phyloP scores from a whole-genome alignment of 2,329 filamentous ascomycete species.

The Claviceps monticola region DNA sequence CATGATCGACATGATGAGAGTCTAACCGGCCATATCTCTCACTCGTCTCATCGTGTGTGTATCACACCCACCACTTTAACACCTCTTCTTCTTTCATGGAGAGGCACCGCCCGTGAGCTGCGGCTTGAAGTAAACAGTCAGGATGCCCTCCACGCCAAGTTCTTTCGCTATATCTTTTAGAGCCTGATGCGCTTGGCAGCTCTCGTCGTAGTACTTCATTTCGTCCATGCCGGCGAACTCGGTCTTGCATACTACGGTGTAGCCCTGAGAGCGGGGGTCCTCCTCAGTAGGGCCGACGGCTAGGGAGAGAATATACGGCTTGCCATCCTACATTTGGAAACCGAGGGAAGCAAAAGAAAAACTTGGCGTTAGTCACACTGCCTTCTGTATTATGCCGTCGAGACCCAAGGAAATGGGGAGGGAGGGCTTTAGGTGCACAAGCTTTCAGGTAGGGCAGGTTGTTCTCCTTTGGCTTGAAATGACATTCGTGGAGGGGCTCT shows the following conservation, averaged over 20 bases:
- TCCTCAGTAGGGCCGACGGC: constrained; percentile 38
- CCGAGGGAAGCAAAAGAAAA: not conserved
- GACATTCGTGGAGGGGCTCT: not conserved
- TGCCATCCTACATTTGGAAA: constrained; percentile 40
- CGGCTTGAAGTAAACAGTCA: constrained; percentile 29
- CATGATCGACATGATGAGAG: not conserved
- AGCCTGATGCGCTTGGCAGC: constrained; percentile 27
- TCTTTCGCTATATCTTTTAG: constrained; percentile 24
- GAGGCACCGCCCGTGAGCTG: constrained; percentile 12
- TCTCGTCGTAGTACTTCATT: constrained; percentile 55
- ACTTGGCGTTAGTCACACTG: constrained; percentile 6
- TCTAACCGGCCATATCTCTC: not conserved
- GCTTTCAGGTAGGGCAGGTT: not conserved
- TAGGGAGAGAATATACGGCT: constrained; percentile 52
- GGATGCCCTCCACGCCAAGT: constrained; percentile 21
- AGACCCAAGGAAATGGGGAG: not conserved
- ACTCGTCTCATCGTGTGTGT: too few species aligned
- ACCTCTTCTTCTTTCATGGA: not conserved
- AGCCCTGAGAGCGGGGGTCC: constrained; percentile 50
- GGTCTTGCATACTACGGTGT: constrained; percentile 48
- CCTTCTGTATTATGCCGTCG: not conserved
- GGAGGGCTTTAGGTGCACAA: not conserved
- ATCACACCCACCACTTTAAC: too few species aligned
- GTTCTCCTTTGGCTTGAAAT: not conserved
- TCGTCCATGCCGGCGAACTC: constrained; percentile 52